phyloP scores from a whole-genome alignment of 2,329 filamentous ascomycete genomes.

The Ilyonectria robusta region DNA sequence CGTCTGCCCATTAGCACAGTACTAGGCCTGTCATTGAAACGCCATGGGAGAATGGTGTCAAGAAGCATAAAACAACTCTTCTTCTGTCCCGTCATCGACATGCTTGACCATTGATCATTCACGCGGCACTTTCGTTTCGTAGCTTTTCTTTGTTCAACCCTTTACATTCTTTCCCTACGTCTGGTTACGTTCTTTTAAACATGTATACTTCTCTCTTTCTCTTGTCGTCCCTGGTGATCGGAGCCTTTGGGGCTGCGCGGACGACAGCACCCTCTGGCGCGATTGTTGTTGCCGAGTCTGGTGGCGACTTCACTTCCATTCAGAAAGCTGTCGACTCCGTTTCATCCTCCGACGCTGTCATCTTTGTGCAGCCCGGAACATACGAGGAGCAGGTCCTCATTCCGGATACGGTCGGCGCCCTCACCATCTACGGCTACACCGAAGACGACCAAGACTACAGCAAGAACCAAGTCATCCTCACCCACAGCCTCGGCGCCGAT shows the following conservation, averaged over 20 bases:
- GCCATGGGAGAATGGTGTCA: neutral
- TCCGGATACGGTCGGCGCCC: slow-evolving; percentile 59
- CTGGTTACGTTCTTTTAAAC: neutral
- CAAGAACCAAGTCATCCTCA: slow-evolving; percentile 70
- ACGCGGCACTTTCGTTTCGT: neutral
- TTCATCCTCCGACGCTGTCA: slow-evolving; percentile 32
- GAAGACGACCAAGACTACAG: slow-evolving; percentile 64
- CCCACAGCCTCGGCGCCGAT: slow-evolving; percentile 53
- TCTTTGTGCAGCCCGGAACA: slow-evolving; percentile 43
- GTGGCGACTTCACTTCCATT: slow-evolving; percentile 56
- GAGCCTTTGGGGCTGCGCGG: slow-evolving; percentile 42
- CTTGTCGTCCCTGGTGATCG: slow-evolving; percentile 28
- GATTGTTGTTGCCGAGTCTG: slow-evolving; percentile 50
- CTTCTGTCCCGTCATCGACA: neutral
- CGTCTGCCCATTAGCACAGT: neutral
- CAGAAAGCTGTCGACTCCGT: slow-evolving; percentile 69
- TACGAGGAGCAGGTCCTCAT: slow-evolving; percentile 65
- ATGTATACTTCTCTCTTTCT: slow-evolving; percentile 28
- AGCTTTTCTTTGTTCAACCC: neutral
- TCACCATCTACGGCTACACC: slow-evolving; percentile 73
- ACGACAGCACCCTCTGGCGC: slow-evolving; percentile 51
- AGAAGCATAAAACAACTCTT: slow-evolving; percentile 3
- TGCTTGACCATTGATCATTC: neutral
- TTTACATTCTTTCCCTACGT: neutral
- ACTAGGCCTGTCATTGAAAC: neutral